Percentiles rank a stretch among this genome's conserved stretches.
phyloP scores from a whole-genome alignment of 1,284 basidiomycete species.

The Erythrobasidium hasegawianum region DNA sequence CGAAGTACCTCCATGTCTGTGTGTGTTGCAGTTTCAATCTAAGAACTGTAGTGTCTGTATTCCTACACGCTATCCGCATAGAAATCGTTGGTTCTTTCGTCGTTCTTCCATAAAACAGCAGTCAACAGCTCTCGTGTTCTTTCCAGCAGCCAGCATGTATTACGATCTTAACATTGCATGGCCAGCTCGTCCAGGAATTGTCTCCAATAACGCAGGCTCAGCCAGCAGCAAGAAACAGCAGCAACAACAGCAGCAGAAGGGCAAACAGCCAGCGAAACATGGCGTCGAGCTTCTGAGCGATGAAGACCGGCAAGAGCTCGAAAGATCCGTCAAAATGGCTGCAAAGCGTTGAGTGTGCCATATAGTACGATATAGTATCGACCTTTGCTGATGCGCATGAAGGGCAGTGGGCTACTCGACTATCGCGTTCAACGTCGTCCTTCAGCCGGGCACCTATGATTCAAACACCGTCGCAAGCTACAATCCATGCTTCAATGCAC shows the following conservation, averaged over 20 bases:
- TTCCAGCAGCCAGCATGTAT: constrained; percentile 12
- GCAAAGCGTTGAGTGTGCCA: constrained; percentile 14
- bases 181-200: constrained; percentile 17
- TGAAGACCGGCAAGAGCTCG: constrained; percentile 6
- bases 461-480: constrained; percentile 3
- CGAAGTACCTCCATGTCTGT: too few species aligned
- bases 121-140: too few species aligned
- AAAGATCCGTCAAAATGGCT: constrained; percentile 32
- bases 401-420: constrained; percentile 34
- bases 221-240: constrained; percentile 8
- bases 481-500: constrained; percentile 27
- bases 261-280: constrained; percentile 27
- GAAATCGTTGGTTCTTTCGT: too few species aligned
- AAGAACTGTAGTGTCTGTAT: too few species aligned
- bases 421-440: constrained; percentile 31
- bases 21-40: too few species aligned
- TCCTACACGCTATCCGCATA: too few species aligned
- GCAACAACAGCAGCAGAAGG: constrained; percentile 25
- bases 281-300: constrained; percentile 12
- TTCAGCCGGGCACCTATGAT: constrained; percentile 26
- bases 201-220: neutral
- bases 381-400: constrained; percentile 7
- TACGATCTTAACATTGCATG: constrained; percentile 37
- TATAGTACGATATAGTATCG: neutral
- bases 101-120: too few species aligned